Base-by-base conservation (phyloP, 2,329 filamentous ascomycete species). In the Fusarium algeriense region DNA sequence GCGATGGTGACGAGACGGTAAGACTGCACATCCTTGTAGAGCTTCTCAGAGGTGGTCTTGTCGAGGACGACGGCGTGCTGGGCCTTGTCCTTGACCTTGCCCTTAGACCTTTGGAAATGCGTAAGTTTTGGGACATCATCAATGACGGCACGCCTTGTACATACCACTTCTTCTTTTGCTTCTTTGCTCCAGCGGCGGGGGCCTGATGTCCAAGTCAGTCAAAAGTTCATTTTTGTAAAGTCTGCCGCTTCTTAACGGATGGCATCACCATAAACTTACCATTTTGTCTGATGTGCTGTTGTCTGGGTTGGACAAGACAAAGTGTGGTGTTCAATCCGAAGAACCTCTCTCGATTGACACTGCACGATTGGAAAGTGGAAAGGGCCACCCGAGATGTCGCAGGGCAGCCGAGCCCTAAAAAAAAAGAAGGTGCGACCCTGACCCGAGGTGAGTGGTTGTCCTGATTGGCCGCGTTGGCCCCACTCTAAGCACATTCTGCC, bases 11-110 rank as follows among this genome's bases (percentile, higher is more conserved):
- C 94, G 85, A 99, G 94, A 83, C 96, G 94, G 93, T 98, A 99
- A 76, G 96, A 98, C 87, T 98, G 96, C 81, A 99, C 97, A 91
- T 99, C 96, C 90, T 99, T 99, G 90, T 97, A 93, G 85, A 99
- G 94, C 90, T 97, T 97, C 88, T 99, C 96, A 78, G 92, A 93
- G 83, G 92, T 97, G 87, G 89, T 83, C 92, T 99, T 99, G 90
- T 99, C 96, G 87, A 99, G 94, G 83, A 98, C 90, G 86, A 99
- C 96, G 86, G 93, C 93, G 91, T 99, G 96, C 86, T 98, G 93
- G 87, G 96, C 95, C 95, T 99, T 99, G 91, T 99, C 96, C 96
- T 99, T 99, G 90, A 99, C 96, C 94, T 85, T 88, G 78, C 82
- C 80, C 80, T 84, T 84, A 70, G 83, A 84, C 75, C 75, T 76